phyloP scores from a whole-genome alignment of 2,329 filamentous ascomycete species.

The Chrysoporthe puriensis region DNA sequence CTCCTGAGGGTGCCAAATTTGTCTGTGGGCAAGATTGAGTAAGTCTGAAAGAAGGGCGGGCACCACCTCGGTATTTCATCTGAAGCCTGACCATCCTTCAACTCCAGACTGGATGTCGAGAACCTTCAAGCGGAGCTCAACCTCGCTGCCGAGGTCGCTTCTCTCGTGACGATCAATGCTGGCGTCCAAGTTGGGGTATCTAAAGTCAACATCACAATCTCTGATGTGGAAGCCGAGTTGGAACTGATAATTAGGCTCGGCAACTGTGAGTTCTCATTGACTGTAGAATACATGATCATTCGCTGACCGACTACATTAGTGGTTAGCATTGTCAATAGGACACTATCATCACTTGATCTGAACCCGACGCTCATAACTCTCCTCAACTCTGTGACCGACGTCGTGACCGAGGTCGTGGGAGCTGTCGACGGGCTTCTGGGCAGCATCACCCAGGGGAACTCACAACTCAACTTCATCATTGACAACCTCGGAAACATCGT shows the following conservation, averaged over 20 bases:
- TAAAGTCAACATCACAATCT: constrained; percentile 64
- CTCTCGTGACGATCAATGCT: constrained; percentile 58
- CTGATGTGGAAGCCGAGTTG: constrained; percentile 61
- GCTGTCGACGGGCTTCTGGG: constrained; percentile 63
- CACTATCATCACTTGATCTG: constrained; percentile 61
- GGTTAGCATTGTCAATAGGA: constrained; percentile 64
- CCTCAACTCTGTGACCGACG: constrained; percentile 55
- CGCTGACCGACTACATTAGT: constrained; percentile 36
- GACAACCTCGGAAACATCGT: constrained; percentile 68
- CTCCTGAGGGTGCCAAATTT: constrained; percentile 61
- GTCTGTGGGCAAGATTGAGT: constrained; percentile 61
- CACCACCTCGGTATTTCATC: neutral
- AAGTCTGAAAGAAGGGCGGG: neutral
- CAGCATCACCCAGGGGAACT: constrained; percentile 59
- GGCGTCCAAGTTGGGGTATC: constrained; percentile 54
- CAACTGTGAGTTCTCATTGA: constrained; percentile 38
- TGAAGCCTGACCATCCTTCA: neutral
- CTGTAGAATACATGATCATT: neutral
- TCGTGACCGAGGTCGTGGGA: constrained; percentile 58
- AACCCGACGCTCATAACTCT: constrained; percentile 63
- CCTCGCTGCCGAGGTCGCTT: constrained; percentile 62
- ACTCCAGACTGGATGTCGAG: constrained; percentile 53
- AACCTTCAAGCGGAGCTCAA: constrained; percentile 63
- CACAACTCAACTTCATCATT: constrained; percentile 57
- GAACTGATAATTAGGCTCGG: constrained; percentile 64